A percentile compares a stretch with the other conserved stretches of the same genome.
Evolutionary conservation across 2,329 filamentous ascomycete species (phyloP).

Genomic region (Trichoderma koningiopsis): DNA sequence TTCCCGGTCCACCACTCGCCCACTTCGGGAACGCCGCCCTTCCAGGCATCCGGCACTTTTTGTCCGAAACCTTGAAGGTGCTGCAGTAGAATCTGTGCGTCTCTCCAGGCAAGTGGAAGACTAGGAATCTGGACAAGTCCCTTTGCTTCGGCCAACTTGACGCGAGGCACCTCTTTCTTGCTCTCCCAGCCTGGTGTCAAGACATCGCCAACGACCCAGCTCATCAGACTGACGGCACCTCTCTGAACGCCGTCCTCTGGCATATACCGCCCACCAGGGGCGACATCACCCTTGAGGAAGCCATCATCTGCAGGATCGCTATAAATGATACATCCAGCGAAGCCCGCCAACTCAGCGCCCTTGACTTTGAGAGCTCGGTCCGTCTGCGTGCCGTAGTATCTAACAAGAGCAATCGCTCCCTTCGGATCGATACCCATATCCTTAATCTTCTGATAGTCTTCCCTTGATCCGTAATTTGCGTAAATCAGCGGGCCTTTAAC

Average conservation of each 20-base stretch:
- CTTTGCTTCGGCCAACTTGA: constrained; percentile 68
- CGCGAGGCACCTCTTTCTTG: constrained; percentile 63
- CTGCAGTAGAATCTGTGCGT: constrained; percentile 78
- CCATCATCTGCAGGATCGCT: constrained; percentile 87
- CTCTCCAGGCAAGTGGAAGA: constrained; percentile 84
- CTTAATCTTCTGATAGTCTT: constrained; percentile 75
- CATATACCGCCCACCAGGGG: constrained; percentile 78
- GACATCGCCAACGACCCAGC: constrained; percentile 86
- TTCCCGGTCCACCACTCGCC: constrained; percentile 85
- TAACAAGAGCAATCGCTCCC: constrained; percentile 81
- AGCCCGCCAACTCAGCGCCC: constrained; percentile 83
- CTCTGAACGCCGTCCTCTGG: constrained; percentile 81
- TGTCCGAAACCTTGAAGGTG: constrained; percentile 75
- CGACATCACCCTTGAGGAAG: constrained; percentile 70
- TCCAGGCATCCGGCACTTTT: constrained; percentile 69
- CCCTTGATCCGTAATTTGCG: constrained; percentile 84
- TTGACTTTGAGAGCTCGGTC: constrained; percentile 84
- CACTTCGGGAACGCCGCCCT: constrained; percentile 73
- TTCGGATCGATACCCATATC: constrained; percentile 72
- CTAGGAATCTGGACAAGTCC: constrained; percentile 85
- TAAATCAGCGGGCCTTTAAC: constrained; percentile 87
- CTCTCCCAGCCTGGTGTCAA: constrained; percentile 86
- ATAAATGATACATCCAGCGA: constrained; percentile 86
- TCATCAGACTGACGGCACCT: constrained; percentile 77
- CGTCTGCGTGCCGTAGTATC: constrained; percentile 73